Evolutionary conservation across 1,139 yeast species (phyloP).

Genomic region (Blastobotrys aristatus): DNA sequence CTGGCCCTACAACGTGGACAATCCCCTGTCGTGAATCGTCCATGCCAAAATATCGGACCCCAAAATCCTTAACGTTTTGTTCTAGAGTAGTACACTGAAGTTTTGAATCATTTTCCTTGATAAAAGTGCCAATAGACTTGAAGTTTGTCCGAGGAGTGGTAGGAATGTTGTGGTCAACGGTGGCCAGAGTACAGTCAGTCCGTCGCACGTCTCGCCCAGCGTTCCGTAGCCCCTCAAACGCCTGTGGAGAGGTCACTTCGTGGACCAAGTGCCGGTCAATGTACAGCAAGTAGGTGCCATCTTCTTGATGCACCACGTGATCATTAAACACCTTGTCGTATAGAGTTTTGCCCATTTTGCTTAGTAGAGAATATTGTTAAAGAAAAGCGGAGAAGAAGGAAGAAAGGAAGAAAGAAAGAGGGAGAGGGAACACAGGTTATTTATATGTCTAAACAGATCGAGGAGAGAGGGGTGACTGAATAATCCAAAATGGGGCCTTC

Average conservation of each 20-base stretch:
- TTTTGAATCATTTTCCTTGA: slow-evolving; percentile 85
- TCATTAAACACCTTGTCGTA: slow-evolving; percentile 95
- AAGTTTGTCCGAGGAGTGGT: slow-evolving; percentile 76
- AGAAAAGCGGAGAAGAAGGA: neutral
- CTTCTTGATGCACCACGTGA: slow-evolving; percentile 83
- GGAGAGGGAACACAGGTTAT: neutral
- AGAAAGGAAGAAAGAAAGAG: neutral
- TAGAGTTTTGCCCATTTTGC: slow-evolving; percentile 45
- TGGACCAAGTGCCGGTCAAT: slow-evolving; percentile 96
- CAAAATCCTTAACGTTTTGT: slow-evolving; percentile 85
- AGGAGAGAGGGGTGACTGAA: neutral
- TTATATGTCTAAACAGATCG: neutral
- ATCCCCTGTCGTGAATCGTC: slow-evolving; percentile 92
- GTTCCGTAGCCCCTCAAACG: slow-evolving; percentile 86
- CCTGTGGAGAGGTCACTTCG: slow-evolving; percentile 98
- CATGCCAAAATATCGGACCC: slow-evolving; percentile 90
- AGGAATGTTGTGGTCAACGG: slow-evolving; percentile 97
- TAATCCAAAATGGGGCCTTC: too few species aligned
- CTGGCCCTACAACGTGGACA: slow-evolving; percentile 97
- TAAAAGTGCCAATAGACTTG: slow-evolving; percentile 72
- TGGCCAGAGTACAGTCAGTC: slow-evolving; percentile 90
- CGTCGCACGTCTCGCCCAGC: slow-evolving; percentile 90
- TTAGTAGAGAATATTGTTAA: neutral
- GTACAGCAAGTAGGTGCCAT: slow-evolving; percentile 78
- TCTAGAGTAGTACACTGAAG: slow-evolving; percentile 89